Evolutionary conservation across 805 yeast genomes (phyloP).

Genomic region (Schizosaccharomyces osmophilus): DNA sequence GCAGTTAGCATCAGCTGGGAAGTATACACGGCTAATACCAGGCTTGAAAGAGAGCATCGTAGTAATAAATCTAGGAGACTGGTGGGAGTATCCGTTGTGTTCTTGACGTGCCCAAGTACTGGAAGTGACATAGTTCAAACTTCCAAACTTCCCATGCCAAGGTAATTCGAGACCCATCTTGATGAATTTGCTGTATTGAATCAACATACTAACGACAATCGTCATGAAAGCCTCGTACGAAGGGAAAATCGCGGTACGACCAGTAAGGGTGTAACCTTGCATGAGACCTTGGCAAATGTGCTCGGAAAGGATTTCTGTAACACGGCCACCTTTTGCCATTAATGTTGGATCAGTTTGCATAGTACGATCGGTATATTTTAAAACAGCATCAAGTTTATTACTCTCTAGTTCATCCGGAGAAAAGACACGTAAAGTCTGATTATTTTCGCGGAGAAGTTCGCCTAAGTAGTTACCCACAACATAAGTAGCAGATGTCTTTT

Average conservation of each 20-base stretch:
- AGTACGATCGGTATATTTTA: constrained; percentile 6
- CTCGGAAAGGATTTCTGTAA: constrained; percentile 9
- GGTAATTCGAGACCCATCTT: constrained; percentile 8
- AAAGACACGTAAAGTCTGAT: constrained; percentile 6
- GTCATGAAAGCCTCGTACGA: constrained; percentile 9
- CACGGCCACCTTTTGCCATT: constrained; percentile 8
- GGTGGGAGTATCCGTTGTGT: constrained; percentile 10
- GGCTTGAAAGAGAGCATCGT: constrained; percentile 8
- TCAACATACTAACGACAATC: constrained; percentile 9
- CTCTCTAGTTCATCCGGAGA: constrained; percentile 9
- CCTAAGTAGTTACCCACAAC: constrained; percentile 8
- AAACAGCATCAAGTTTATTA: constrained; percentile 9
- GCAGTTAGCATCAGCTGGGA: constrained; percentile 10
- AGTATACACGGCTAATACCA: constrained; percentile 8
- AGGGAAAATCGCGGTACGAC: constrained; percentile 9
- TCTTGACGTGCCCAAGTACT: constrained; percentile 10
- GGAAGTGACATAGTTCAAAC: constrained; percentile 8
- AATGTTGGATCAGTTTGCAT: constrained; percentile 8
- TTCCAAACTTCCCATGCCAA: constrained; percentile 8
- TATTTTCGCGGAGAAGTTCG: constrained; percentile 6
- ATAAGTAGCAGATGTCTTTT: constrained; percentile 6
- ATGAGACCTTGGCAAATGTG: constrained; percentile 10
- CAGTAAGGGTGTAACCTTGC: constrained; percentile 9
- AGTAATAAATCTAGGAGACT: constrained; percentile 8
- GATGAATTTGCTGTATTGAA: constrained; percentile 9